These are phyloP conservation scores for Exserohilum turcica DNA, from an alignment of 2,329 filamentous ascomycete species.

Conservation along the genomic window DNA sequence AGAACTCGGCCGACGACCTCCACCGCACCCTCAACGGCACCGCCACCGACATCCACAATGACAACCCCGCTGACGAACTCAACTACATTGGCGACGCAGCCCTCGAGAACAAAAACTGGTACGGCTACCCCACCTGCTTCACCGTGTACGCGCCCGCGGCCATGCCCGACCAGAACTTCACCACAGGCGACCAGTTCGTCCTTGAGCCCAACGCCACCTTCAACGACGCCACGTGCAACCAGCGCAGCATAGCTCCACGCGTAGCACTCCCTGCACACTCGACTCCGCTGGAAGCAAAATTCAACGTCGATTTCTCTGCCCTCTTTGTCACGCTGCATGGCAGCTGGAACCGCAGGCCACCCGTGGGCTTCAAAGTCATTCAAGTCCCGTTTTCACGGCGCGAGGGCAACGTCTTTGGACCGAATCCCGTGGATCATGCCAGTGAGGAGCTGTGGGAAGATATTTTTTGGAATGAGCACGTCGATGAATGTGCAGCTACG, in stretches of 20 bases:
- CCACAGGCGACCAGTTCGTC: constrained; percentile 37
- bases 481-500: constrained; percentile 33
- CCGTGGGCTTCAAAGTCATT: constrained; percentile 34
- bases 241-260: constrained; percentile 21
- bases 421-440: constrained; percentile 15
- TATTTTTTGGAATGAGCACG: constrained; percentile 32
- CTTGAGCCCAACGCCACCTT: constrained; percentile 38
- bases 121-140: constrained; percentile 72
- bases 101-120: constrained; percentile 57
- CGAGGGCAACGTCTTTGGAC: constrained; percentile 18
- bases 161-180: constrained; percentile 31
- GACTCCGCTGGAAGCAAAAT: constrained; percentile 35
- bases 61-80: constrained; percentile 75
- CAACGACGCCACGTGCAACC: constrained; percentile 30
- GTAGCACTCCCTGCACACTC: constrained; percentile 34
- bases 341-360: constrained; percentile 32
- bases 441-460: constrained; percentile 25
- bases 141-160: constrained; percentile 58
- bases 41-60: constrained; percentile 63
- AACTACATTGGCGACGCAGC: constrained; percentile 67
- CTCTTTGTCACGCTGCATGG: constrained; percentile 40
- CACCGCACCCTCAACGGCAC: constrained; percentile 55
- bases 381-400: constrained; percentile 26
- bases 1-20: constrained; percentile 71
- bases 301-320: constrained; percentile 29